Evolutionary conservation across 345 rosid species (phyloP), one percentile per base, ranked within the genome.

Genomic region (Gossypium herbaceum): DNA sequence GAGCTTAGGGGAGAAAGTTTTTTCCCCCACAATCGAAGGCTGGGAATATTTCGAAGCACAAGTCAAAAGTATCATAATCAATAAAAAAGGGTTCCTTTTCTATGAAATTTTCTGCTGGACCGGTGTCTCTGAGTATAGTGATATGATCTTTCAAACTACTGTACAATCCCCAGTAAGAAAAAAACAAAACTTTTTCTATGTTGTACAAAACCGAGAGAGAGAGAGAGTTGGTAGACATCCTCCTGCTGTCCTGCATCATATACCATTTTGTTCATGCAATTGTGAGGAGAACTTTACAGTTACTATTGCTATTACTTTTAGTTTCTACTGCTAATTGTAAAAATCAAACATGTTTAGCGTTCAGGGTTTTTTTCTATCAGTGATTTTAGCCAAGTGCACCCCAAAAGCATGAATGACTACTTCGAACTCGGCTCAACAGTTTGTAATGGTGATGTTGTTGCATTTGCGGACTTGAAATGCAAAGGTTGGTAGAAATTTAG

Each of bases 371-470:
- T 39, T 62, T 34, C 5, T 7, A 54, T 8, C 47, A 16, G 39
- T 17, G 16, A 22, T 34, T 63, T 39, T 34, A 20, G 3, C 47
- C 22, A 5, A 62, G 15, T 20, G 29, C 68, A 63, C 41, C 48
- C 68, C 48, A 12, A 66, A 65, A 12, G 16, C 34, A 12, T 67
- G 52, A 1, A 20, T 5, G 50, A n/a, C 68, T 44, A 67, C 54
- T 44, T 67, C 44, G 41, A 45, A 67, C 71, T 20, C 12, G 55
- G 34, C 55, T 22, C 27, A 68, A 17, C 60, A n/a, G 60, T 70
- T 19, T 69, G 10, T 29, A 70, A 70, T 27, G 73, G 60, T 70
- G 6, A 34, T 52, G 16, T 70, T 51, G 60, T 69, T 52, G 60
- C 60, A 70, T 70, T 51, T 69, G 25, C 73, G 29, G 25, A 48